These are phyloP conservation scores for Penicillium longicatenatum DNA, from an alignment of 495 filamentous ascomycete genomes.

Conservation along the genomic window DNA sequence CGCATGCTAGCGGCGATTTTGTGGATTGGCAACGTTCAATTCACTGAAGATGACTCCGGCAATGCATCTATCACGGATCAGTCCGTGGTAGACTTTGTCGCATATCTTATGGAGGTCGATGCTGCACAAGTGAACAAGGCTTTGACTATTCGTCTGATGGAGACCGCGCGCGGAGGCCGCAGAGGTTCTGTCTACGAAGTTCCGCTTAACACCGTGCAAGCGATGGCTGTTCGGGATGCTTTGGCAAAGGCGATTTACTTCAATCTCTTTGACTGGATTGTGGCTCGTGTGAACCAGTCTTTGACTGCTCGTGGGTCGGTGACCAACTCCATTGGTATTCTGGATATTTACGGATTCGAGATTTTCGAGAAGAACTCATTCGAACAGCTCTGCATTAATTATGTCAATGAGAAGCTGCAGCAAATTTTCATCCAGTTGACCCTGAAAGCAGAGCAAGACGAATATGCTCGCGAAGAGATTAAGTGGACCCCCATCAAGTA, in stretches of 20 bases:
- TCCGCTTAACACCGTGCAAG: constrained; percentile 87
- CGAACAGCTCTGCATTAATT: constrained; percentile 99
- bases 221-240: constrained; percentile 90
- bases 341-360: constrained; percentile 99
- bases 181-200: constrained; percentile 86
- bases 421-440: constrained; percentile 99
- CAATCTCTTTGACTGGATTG: constrained; percentile 99
- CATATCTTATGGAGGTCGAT: constrained; percentile 91
- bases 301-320: constrained; percentile 75
- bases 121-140: constrained; percentile 79
- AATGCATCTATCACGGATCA: constrained; percentile 84
- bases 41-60: constrained; percentile 83
- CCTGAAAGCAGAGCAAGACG: constrained; percentile 94
- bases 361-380: constrained; percentile 99
- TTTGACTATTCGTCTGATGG: constrained; percentile 84
- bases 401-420: constrained; percentile 99
- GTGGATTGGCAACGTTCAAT: constrained; percentile 93
- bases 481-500: constrained; percentile 99
- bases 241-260: constrained; percentile 93
- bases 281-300: constrained; percentile 87
- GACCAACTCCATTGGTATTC: constrained; percentile 88
- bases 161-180: constrained; percentile 82
- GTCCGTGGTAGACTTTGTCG: constrained; percentile 89
- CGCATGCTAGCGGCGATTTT: constrained; percentile 91
- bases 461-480: constrained; percentile 95